Evolutionary conservation across 1,139 yeast species (phyloP).

Genomic region (Suhomyces choctaworum): DNA sequence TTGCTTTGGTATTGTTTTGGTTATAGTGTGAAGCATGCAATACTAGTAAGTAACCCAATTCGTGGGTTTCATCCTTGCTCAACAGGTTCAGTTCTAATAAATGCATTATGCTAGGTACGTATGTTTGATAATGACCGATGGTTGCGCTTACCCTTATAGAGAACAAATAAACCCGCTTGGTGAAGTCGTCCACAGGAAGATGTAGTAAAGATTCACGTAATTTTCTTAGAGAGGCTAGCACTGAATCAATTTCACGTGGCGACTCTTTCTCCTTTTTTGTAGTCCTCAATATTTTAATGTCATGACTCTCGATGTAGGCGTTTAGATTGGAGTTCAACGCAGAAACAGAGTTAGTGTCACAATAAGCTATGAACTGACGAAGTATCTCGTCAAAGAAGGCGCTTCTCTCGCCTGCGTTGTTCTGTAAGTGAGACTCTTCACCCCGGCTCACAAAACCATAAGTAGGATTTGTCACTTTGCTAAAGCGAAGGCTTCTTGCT

Average conservation of each 20-base stretch:
- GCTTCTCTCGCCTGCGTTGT: conserved; percentile 41
- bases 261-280: background rate
- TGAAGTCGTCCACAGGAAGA: conserved; percentile 37
- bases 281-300: background rate
- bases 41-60: conserved; percentile 40
- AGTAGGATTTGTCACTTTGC: too few species aligned
- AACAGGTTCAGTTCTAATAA: conserved; percentile 31
- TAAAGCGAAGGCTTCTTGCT: conserved; percentile 2
- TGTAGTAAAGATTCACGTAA: conserved; percentile 56
- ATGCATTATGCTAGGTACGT: conserved; percentile 52
- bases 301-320: conserved; percentile 12
- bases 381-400: conserved; percentile 40
- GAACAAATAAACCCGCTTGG: conserved; percentile 49
- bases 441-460: conserved; percentile 63
- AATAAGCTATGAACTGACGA: conserved; percentile 28
- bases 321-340: conserved; percentile 19
- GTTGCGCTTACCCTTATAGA: conserved; percentile 50
- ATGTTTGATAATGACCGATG: conserved; percentile 56
- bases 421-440: conserved; percentile 51
- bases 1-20: conserved; percentile 35
- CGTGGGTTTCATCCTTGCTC: conserved; percentile 33
- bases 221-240: conserved; percentile 39
- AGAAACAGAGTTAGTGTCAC: conserved; percentile 22
- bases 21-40: conserved; percentile 53
- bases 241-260: conserved; percentile 22